These are phyloP conservation scores for Brachypodium distachyon DNA, from an alignment of 202 grass and related monocot genomes.

Conservation along the genomic window DNA sequence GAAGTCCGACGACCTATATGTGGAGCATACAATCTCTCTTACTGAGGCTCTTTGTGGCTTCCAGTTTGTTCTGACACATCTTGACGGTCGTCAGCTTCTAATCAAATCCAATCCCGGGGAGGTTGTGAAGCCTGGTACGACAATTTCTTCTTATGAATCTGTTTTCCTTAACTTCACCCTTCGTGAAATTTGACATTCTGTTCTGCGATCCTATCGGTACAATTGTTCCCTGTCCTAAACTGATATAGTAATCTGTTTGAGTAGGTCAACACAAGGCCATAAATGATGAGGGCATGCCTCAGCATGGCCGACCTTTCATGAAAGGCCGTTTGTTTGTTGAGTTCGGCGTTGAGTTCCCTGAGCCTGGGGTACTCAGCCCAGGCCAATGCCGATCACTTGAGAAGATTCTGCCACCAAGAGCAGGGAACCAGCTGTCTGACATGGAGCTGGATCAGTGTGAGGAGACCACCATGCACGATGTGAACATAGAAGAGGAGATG, in stretches of 20 bases:
- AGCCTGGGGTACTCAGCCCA: constrained; percentile 40
- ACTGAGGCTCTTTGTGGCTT: constrained; percentile 86
- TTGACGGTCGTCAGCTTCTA: constrained; percentile 78
- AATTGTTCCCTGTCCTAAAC: background rate
- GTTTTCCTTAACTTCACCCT: background rate
- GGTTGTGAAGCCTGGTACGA: constrained; percentile 82
- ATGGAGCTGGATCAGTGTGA: constrained; percentile 70
- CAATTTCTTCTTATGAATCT: background rate
- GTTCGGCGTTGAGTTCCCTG: constrained; percentile 80
- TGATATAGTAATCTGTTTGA: background rate
- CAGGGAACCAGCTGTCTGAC: constrained; percentile 34
- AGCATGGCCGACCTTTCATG: constrained; percentile 85
- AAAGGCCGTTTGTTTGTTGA: constrained; percentile 79
- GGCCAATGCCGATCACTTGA: constrained; percentile 49
- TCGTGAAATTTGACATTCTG: background rate
- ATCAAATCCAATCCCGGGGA: constrained; percentile 91
- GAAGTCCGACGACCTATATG: constrained; percentile 68
- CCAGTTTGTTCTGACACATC: constrained; percentile 88
- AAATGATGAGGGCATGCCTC: constrained; percentile 93
- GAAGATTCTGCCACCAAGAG: constrained; percentile 52
- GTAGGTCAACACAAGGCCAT: constrained; percentile 84
- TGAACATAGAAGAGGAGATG: constrained; percentile 93
- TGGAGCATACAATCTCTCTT: constrained; percentile 71
- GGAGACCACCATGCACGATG: constrained; percentile 72
- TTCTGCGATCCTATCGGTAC: background rate